A percentile compares a stretch with the other conserved stretches of the same genome.
These are phyloP conservation scores for Rhizophagus sp. DNA, from an alignment of 192 early-diverging fungal species.

Conservation along the genomic window DNA sequence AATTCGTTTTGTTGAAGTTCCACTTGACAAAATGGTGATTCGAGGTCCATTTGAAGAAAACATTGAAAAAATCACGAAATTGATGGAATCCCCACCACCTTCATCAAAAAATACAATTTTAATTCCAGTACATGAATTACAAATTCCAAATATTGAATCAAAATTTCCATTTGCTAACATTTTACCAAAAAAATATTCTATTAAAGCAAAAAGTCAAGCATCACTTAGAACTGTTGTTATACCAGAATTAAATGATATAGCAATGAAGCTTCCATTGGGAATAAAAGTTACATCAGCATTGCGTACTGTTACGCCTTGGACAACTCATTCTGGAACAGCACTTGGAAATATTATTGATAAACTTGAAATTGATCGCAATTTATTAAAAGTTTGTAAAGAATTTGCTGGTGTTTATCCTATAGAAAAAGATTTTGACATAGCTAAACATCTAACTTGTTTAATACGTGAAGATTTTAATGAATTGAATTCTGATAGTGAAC, in stretches of 20 bases:
- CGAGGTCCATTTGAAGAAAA: conserved; percentile 50
- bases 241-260: conserved; percentile 36
- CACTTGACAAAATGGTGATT: conserved; percentile 40
- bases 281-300: conserved; percentile 65
- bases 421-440: conserved; percentile 55
- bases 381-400: conserved; percentile 56
- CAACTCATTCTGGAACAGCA: conserved; percentile 57
- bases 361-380: conserved; percentile 36
- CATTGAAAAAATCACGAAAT: conserved; percentile 40
- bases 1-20: conserved; percentile 54
- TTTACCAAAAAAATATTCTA: conserved; percentile 38
- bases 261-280: conserved; percentile 62
- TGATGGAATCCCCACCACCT: conserved; percentile 5
- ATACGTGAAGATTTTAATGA: conserved; percentile 54
- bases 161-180: conserved; percentile 46
- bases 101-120: conserved; percentile 40
- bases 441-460: conserved; percentile 63
- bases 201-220: conserved; percentile 52
- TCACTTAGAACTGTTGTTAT: conserved; percentile 62
- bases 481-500: conserved; percentile 40
- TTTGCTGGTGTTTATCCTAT: conserved; percentile 51
- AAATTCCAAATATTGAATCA: conserved; percentile 56
- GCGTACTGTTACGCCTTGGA: conserved; percentile 67
- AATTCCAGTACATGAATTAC: conserved; percentile 62
- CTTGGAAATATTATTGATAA: conserved; percentile 52